Conservation (phyloP, 2,329 filamentous ascomycete species). For the Xylariaceae sp. region DNA sequence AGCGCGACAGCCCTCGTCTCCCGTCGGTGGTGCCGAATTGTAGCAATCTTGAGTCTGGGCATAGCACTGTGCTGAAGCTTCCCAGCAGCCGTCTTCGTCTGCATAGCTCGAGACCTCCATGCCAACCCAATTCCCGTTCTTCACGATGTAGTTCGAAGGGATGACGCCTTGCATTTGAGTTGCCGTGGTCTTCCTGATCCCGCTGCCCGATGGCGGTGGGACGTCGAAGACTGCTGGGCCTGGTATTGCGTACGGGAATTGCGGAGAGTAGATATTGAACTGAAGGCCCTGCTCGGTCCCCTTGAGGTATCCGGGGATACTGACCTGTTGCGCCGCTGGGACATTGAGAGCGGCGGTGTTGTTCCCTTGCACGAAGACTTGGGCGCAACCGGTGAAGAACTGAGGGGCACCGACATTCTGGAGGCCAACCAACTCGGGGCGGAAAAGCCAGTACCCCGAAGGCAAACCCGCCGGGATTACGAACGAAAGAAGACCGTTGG, state of each 20-base stretch:
- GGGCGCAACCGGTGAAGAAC: conserved; percentile 69
- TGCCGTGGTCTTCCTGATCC: conserved; percentile 1
- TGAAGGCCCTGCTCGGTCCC: conserved; percentile 50
- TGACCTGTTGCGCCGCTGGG: conserved; percentile 48
- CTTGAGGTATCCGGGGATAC: conserved; percentile 63
- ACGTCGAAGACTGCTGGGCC: conserved; percentile 54
- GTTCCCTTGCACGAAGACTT: conserved; percentile 56
- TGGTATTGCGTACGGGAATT: conserved; percentile 54
- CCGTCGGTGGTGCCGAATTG: conserved; percentile 53
- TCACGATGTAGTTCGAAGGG: conserved; percentile 54
- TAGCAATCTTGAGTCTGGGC: conserved; percentile 59
- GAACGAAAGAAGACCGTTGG: conserved; percentile 61
- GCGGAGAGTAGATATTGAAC: conserved; percentile 61
- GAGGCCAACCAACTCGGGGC: conserved; percentile 66
- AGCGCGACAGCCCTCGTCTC: conserved; percentile 53
- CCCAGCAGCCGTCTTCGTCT: conserved; percentile 57
- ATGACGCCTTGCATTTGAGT: conserved; percentile 41
- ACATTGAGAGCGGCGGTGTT: conserved; percentile 45
- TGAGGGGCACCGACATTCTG: conserved; percentile 64
- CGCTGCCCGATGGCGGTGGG: conserved; percentile 10
- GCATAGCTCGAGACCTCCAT: conserved; percentile 56
- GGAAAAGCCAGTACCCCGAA: conserved; percentile 66
- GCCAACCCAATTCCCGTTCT: conserved; percentile 72
- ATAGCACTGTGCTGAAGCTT: conserved; percentile 52
- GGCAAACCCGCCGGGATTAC: conserved; percentile 58